phyloP scores from a whole-genome alignment of 2,329 filamentous ascomycete genomes.

The Colletotrichum zoysiae region DNA sequence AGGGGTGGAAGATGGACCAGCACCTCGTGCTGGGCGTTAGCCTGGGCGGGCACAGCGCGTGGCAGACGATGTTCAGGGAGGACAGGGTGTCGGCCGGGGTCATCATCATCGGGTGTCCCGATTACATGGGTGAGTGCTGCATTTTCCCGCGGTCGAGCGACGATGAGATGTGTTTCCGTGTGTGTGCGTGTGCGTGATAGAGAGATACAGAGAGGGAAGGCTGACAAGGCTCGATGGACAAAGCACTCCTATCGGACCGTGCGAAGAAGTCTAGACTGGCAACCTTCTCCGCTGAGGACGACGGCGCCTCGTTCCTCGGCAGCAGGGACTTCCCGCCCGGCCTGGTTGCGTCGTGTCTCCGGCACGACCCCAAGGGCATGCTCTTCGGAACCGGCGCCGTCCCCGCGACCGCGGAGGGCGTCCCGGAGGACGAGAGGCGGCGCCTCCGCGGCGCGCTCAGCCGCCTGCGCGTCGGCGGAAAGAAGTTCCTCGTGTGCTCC shows the following conservation, averaged over 20 bases:
- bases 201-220: neutral
- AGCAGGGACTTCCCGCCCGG: constrained; percentile 81
- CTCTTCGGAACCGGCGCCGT: constrained; percentile 69
- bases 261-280: constrained; percentile 77
- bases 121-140: constrained; percentile 74
- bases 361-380: constrained; percentile 81
- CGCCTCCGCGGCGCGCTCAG: constrained; percentile 62
- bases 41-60: constrained; percentile 88
- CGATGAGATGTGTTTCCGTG: neutral
- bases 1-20: constrained; percentile 60
- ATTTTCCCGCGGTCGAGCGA: constrained; percentile 9
- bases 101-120: constrained; percentile 88
- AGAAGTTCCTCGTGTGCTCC: constrained; percentile 74
- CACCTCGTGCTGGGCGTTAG: constrained; percentile 87
- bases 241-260: constrained; percentile 80
- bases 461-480: constrained; percentile 64
- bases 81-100: constrained; percentile 83
- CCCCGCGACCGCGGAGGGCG: constrained; percentile 41
- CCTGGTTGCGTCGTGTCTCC: constrained; percentile 72
- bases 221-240: constrained; percentile 20
- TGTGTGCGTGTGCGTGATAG: too few relatives aligned
- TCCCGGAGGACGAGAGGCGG: constrained; percentile 55
- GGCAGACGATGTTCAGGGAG: constrained; percentile 85
- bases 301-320: constrained; percentile 76
- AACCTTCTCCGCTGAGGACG: constrained; percentile 68